A percentile compares a stretch with the other conserved stretches of the same genome.
These are phyloP conservation scores for Pleurotus tuoliensis DNA, from an alignment of 768 basidiomycete species.

Conservation along the genomic window DNA sequence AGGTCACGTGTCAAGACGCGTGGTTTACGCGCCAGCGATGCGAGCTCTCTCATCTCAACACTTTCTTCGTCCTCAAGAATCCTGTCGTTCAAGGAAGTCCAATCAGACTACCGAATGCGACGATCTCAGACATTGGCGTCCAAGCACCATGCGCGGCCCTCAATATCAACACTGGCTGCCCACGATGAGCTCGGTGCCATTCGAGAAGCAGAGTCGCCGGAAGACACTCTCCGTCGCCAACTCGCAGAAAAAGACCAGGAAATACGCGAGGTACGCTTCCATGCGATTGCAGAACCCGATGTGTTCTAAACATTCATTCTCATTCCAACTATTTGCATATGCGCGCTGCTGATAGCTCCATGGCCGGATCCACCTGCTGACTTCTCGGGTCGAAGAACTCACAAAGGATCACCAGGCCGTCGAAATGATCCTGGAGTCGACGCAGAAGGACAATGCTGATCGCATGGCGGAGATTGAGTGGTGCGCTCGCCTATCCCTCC, in stretches of 20 bases:
- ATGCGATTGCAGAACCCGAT: neutral
- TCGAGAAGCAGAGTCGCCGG: constrained; percentile 50
- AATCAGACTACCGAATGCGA: constrained; percentile 35
- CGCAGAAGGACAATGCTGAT: constrained; percentile 81
- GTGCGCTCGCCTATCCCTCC: constrained; percentile 27
- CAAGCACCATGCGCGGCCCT: constrained; percentile 50
- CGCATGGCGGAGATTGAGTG: constrained; percentile 80
- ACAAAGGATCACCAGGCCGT: constrained; percentile 73
- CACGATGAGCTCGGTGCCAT: constrained; percentile 59
- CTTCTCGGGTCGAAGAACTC: constrained; percentile 60
- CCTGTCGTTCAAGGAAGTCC: neutral
- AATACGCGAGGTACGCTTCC: constrained; percentile 55
- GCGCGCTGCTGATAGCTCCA: constrained; percentile 43
- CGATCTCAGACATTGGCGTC: constrained; percentile 52
- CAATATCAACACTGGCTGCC: constrained; percentile 36
- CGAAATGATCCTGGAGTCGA: constrained; percentile 73
- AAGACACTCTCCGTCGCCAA: constrained; percentile 60
- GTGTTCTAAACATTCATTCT: neutral
- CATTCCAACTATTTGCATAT: neutral
- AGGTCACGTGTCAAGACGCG: too few species aligned
- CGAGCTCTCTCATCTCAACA: too few species aligned
- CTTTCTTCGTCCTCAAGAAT: too few species aligned
- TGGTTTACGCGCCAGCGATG: too few species aligned
- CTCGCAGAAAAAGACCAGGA: constrained; percentile 67
- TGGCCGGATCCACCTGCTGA: constrained; percentile 61